Evolutionary conservation across 225 moss, liverwort and hornwort species (phyloP).

Genomic region (Lunularia cruciata): DNA sequence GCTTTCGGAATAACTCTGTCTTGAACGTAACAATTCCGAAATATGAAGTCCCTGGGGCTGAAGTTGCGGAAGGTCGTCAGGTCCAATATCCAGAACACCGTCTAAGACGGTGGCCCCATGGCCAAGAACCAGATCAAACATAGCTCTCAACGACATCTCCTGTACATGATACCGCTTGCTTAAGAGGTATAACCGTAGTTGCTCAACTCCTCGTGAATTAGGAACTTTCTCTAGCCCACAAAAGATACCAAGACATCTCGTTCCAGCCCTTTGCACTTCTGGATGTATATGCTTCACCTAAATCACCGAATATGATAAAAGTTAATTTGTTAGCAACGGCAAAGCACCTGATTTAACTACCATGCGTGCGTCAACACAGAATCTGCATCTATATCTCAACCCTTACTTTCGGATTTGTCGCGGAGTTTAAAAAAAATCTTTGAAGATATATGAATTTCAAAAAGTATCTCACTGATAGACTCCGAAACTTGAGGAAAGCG

Average conservation of each 20-base stretch:
- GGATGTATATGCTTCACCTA: conserved; percentile 83
- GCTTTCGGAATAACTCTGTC: conserved; percentile 2
- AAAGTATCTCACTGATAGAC: too few species aligned
- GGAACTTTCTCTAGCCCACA: conserved; percentile 60
- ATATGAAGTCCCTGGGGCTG: conserved; percentile 50
- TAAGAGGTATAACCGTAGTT: conserved; percentile 58
- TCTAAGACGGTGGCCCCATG: conserved; percentile 75
- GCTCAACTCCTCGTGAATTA: conserved; percentile 51
- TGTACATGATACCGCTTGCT: conserved; percentile 63
- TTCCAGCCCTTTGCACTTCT: conserved; percentile 78
- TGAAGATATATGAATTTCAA: too few species aligned
- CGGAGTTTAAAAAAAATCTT: too few species aligned
- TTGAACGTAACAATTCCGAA: conserved; percentile 1
- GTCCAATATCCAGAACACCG: conserved; percentile 50
- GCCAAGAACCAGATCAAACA: conserved; percentile 83
- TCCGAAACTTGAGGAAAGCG: too few species aligned
- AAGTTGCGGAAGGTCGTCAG: conserved; percentile 41
- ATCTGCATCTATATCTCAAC: too few species aligned
- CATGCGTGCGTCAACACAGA: too few species aligned
- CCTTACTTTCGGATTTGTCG: too few species aligned
- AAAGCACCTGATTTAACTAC: neutral
- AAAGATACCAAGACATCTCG: conserved; percentile 85
- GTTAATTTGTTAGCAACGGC: too few species aligned
- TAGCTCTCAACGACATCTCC: conserved; percentile 78
- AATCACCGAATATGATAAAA: neutral